These are phyloP conservation scores for Podaxis sp. DNA, from an alignment of 768 basidiomycete genomes.

Conservation along the genomic window DNA sequence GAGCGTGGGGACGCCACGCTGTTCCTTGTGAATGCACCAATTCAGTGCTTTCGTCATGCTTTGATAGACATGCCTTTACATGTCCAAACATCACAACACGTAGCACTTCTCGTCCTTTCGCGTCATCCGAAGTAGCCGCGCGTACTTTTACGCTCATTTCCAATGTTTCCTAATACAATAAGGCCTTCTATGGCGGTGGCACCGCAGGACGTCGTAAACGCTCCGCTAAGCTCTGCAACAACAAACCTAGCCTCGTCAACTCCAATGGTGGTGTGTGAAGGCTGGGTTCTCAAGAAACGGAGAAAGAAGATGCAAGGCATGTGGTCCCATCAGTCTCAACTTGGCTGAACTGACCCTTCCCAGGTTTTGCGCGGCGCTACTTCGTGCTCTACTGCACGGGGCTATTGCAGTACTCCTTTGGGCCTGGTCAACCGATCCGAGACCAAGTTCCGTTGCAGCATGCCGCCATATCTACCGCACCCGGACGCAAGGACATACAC, in stretches of 20 bases:
- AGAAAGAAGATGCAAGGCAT: conserved; percentile 86
- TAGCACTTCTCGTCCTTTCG: background rate
- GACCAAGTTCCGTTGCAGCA: conserved; percentile 66
- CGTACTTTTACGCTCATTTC: background rate
- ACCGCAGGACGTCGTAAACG: background rate
- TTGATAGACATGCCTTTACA: background rate
- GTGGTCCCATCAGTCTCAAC: conserved; percentile 9
- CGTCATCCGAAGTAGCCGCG: background rate
- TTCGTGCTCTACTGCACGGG: conserved; percentile 71
- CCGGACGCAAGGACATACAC: conserved; percentile 77
- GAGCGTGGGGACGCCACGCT: background rate
- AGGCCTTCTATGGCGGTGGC: background rate
- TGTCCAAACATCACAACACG: background rate
- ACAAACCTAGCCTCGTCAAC: background rate
- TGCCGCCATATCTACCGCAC: conserved; percentile 75
- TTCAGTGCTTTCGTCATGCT: background rate
- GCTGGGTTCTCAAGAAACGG: conserved; percentile 86
- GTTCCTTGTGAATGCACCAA: background rate
- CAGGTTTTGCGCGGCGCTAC: conserved; percentile 85
- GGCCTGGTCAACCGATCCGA: conserved; percentile 67
- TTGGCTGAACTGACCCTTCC: background rate
- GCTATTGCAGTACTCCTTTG: conserved; percentile 70
- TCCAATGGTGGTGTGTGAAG: conserved; percentile 46
- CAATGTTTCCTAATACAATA: background rate
- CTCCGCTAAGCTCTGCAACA: conserved; percentile 5